Percentiles rank a stretch among this genome's conserved stretches.
Evolutionary conservation across 2,329 filamentous ascomycete species (phyloP).

Genomic region (Magnaporthiopsis incrustans): DNA sequence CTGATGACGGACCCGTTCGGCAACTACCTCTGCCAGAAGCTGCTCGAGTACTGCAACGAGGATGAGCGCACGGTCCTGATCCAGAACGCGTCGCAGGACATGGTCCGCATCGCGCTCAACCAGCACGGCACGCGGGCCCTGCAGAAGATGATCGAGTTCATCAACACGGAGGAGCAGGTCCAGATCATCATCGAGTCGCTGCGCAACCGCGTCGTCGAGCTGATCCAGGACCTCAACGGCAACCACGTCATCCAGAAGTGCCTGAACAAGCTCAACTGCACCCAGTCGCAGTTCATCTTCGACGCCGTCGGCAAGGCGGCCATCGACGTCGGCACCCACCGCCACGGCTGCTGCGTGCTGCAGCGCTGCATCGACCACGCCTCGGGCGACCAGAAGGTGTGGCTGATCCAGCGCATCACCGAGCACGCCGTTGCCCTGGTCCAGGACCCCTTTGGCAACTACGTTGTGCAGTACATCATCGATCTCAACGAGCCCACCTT

Average conservation of each 20-base stretch:
- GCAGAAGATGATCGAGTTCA: slow-evolving; percentile 99
- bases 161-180: slow-evolving; percentile 78
- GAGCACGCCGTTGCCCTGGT: slow-evolving; percentile 81
- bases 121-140: slow-evolving; percentile 94
- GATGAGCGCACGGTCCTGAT: slow-evolving; percentile 91
- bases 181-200: slow-evolving; percentile 82
- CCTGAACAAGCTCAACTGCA: slow-evolving; percentile 80
- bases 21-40: slow-evolving; percentile 98
- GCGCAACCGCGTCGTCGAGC: slow-evolving; percentile 74
- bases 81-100: slow-evolving; percentile 76
- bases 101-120: slow-evolving; percentile 91
- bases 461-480: slow-evolving; percentile 97
- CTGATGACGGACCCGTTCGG: slow-evolving; percentile 99
- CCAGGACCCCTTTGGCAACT: slow-evolving; percentile 96
- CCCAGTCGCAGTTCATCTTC: slow-evolving; percentile 93
- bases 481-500: slow-evolving; percentile 83
- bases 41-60: slow-evolving; percentile 90
- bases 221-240: slow-evolving; percentile 95
- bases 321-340: slow-evolving; percentile 87
- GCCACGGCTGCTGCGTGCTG: slow-evolving; percentile 94
- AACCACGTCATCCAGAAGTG: slow-evolving; percentile 99
- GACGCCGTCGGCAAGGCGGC: slow-evolving; percentile 83
- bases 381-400: slow-evolving; percentile 77
- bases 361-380: slow-evolving; percentile 98
- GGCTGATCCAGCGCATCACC: slow-evolving; percentile 81